Base-by-base conservation (phyloP, 148 eudicot species). In the Rhododendron mucronatum region DNA sequence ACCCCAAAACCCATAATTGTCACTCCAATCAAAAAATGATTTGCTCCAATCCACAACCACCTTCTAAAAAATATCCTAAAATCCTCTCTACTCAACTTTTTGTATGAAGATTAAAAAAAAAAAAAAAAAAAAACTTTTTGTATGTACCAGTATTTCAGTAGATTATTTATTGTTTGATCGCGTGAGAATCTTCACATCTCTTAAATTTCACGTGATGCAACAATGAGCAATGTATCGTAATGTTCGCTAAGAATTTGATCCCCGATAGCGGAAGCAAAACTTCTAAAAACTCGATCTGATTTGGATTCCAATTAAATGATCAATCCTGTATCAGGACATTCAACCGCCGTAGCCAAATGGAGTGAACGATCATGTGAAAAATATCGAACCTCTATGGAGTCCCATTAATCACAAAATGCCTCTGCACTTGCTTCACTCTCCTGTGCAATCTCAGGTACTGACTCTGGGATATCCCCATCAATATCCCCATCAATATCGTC, bases 341-440 rank as follows among this genome's bases (percentile, higher is more conserved):
- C 89, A 94, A 89, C 76, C 96, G 90, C 67, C 96, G 89, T 26
- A 94, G 92, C 96, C 96, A 94, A 75, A 92, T 57, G 21, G 96
- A 94, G 47, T 94, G 94, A 50, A 94, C 39, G 41, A 88, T 88
- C 95, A 93, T 93, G n/a, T 93, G 89, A 81, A 92, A 87, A 75
- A 93, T 81, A 75, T 92, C 96, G 71, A 79, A 94, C 48, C 92
- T 89, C 85, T 91, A 86, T 0, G 94, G 90, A 28, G 81, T 41
- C 9, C 63, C 86, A 85, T 93, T 90, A 1, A 94, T 51, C 81
- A 84, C 88, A 84, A 92, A 91, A 86, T 94, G 96, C 85, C 89
- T 90, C 76, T 90, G 91, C 45, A 94, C 95, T 86, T 88, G 85
- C 83, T 87, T 90, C 73, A 93, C 92, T 20, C 93, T 88, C 83